Conservation (phyloP, 106 monocot genomes). For the Dendrobium chrysotoxum region DNA sequence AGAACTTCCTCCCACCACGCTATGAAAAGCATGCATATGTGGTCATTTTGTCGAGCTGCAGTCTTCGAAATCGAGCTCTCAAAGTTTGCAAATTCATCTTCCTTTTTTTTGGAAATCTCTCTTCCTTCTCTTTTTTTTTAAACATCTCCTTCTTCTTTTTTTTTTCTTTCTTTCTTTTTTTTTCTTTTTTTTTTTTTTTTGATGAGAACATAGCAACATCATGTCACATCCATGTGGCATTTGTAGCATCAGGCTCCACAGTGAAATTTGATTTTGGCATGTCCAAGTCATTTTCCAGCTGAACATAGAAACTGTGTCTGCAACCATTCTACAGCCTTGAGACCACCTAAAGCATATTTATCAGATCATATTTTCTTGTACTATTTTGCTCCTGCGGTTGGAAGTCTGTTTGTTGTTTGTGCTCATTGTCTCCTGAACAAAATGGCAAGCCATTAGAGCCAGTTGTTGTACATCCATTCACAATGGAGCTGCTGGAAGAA, state of each 20-base stretch:
- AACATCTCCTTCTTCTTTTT: too few species aligned
- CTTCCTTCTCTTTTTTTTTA: too few species aligned
- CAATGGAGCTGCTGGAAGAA: conserved; percentile 22
- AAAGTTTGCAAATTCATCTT: too few species aligned
- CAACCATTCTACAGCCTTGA: too few species aligned
- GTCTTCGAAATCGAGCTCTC: too few species aligned
- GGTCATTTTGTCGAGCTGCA: too few species aligned
- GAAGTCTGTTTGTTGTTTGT: neutral
- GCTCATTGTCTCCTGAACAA: conserved; percentile 12
- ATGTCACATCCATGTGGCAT: conserved; percentile 86
- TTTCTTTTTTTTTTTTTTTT: too few species aligned
- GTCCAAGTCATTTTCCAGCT: conserved; percentile 82
- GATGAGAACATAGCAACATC: conserved; percentile 82
- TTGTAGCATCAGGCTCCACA: conserved; percentile 93
- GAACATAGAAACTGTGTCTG: too few species aligned
- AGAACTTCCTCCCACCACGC: too few species aligned
- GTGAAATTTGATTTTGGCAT: conserved; percentile 60
- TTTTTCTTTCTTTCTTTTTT: too few species aligned
- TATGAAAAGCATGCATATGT: too few species aligned
- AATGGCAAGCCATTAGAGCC: conserved; percentile 13
- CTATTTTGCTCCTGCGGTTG: conserved; percentile 8
- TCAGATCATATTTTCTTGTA: conserved; percentile 41
- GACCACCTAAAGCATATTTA: conserved; percentile 60
- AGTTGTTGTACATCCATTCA: neutral
- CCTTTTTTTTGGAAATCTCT: too few species aligned